A percentile compares a stretch with the other conserved stretches of the same genome.
phyloP scores from a whole-genome alignment of 805 yeast genomes.

The Pichia cabralensis region DNA sequence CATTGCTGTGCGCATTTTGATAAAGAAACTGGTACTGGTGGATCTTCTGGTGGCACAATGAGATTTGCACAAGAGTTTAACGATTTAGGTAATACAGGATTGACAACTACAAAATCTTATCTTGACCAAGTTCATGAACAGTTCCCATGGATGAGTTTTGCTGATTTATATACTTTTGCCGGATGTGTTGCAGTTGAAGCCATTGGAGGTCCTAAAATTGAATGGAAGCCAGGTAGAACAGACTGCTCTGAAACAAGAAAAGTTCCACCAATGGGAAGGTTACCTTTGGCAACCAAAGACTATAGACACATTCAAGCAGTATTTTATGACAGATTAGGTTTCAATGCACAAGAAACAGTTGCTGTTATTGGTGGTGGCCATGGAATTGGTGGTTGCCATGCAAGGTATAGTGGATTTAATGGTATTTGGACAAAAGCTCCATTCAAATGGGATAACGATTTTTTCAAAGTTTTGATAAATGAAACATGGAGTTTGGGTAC shows the following conservation, averaged over 20 bases:
- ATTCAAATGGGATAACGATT: slow-evolving; percentile 32
- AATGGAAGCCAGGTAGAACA: slow-evolving; percentile 78
- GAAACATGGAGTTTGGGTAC: slow-evolving; percentile 31
- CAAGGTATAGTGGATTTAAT: slow-evolving; percentile 38
- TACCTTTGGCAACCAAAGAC: slow-evolving; percentile 65
- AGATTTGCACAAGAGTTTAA: slow-evolving; percentile 42
- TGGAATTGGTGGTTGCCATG: slow-evolving; percentile 68
- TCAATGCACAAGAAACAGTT: slow-evolving; percentile 63
- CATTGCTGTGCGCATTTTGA: slow-evolving; percentile 81
- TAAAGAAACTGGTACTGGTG: slow-evolving; percentile 40
- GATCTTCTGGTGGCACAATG: slow-evolving; percentile 68
- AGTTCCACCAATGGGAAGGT: slow-evolving; percentile 56
- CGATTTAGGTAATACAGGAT: slow-evolving; percentile 55
- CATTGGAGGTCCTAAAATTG: slow-evolving; percentile 66
- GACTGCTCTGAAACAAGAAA: slow-evolving; percentile 41
- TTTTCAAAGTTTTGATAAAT: slow-evolving; percentile 36
- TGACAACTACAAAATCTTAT: slow-evolving; percentile 46
- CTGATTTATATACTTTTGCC: slow-evolving; percentile 72
- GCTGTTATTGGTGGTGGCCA: slow-evolving; percentile 73
- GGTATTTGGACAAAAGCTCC: slow-evolving; percentile 40
- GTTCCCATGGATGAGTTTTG: slow-evolving; percentile 65
- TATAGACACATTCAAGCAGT: slow-evolving; percentile 54
- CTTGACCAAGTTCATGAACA: slow-evolving; percentile 44
- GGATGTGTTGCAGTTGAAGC: slow-evolving; percentile 75
- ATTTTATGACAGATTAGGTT: slow-evolving; percentile 51